Evolutionary conservation across 2,329 filamentous ascomycete genomes (phyloP).

Genomic region (Aspergillus sp.): DNA sequence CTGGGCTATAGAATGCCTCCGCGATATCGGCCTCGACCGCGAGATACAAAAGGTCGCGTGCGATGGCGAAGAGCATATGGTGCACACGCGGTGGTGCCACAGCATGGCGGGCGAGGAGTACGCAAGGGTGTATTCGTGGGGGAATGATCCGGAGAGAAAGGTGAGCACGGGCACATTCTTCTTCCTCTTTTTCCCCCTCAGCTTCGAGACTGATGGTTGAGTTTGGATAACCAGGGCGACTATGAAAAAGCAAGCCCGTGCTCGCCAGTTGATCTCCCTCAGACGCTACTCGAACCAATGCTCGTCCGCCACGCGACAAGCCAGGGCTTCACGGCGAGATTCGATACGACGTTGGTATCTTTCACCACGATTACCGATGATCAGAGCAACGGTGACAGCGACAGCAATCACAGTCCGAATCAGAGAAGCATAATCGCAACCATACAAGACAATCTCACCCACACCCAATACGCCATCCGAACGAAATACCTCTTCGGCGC

Average conservation of each 20-base stretch:
- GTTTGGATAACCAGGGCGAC: slow-evolving; percentile 31
- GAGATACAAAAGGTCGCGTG: slow-evolving; percentile 35
- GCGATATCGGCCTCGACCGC: slow-evolving; percentile 48
- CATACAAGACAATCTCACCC: slow-evolving; percentile 34
- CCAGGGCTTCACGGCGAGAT: slow-evolving; percentile 40
- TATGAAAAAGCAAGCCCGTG: slow-evolving; percentile 42
- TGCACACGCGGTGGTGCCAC: slow-evolving; percentile 50
- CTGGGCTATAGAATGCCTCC: slow-evolving; percentile 42
- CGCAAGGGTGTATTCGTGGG: slow-evolving; percentile 49
- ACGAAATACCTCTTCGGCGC: slow-evolving; percentile 57
- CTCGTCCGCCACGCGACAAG: slow-evolving; percentile 38
- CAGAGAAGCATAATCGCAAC: no score
- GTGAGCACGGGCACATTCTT: slow-evolving; percentile 18
- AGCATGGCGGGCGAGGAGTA: slow-evolving; percentile 52
- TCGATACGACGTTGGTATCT: slow-evolving; percentile 36
- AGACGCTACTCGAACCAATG: slow-evolving; percentile 47
- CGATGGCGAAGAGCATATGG: slow-evolving; percentile 36
- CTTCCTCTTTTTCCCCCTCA: neutral
- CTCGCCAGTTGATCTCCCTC: slow-evolving; percentile 40
- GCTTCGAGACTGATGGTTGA: neutral
- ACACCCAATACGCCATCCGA: slow-evolving; percentile 40
- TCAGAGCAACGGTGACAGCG: no score
- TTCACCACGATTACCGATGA: slow-evolving; percentile 26
- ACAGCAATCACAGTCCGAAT: no score
- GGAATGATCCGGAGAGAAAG: slow-evolving; percentile 42